These are phyloP conservation scores for Cyclotella distinguenda DNA, from an alignment of 108 stramenopile species.

Conservation along the genomic window DNA sequence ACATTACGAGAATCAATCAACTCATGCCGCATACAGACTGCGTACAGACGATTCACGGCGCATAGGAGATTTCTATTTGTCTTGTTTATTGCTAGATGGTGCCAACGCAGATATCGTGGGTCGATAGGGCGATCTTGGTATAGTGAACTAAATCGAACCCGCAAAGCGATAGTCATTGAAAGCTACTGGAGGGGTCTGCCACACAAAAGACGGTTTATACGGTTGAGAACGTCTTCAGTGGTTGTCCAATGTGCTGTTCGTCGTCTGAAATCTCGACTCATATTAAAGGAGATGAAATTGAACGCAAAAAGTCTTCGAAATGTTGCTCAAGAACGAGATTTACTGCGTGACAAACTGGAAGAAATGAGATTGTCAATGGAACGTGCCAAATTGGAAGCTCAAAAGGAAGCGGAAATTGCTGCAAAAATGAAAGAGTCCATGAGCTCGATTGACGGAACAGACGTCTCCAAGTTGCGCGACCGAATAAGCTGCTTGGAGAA, in stretches of 20 bases:
- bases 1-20: conserved; percentile 18
- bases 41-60: conserved; percentile 15
- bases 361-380: conserved; percentile 50
- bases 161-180: conserved; percentile 27
- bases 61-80: conserved; percentile 11
- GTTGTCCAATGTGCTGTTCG: conserved; percentile 36
- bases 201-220: neutral
- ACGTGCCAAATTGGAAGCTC: conserved; percentile 33
- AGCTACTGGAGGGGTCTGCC: conserved; percentile 3
- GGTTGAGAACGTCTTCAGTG: conserved; percentile 1
- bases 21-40: conserved; percentile 35
- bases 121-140: conserved; percentile 28
- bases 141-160: conserved; percentile 15
- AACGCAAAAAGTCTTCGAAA: conserved; percentile 46
- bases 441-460: conserved; percentile 7
- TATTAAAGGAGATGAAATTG: conserved; percentile 28
- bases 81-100: conserved; percentile 28
- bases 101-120: conserved; percentile 48
- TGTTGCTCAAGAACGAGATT: conserved; percentile 43
- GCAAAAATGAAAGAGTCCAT: conserved; percentile 33
- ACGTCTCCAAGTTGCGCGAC: conserved; percentile 7
- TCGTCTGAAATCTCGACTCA: conserved; percentile 7
- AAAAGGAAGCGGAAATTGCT: conserved; percentile 37
- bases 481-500: conserved; percentile 14
- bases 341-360: conserved; percentile 43